Evolutionary conservation across 192 early-diverging fungal genomes (phyloP), one percentile per base, ranked within the genome.

Genomic region (Coemansia sp.): DNA sequence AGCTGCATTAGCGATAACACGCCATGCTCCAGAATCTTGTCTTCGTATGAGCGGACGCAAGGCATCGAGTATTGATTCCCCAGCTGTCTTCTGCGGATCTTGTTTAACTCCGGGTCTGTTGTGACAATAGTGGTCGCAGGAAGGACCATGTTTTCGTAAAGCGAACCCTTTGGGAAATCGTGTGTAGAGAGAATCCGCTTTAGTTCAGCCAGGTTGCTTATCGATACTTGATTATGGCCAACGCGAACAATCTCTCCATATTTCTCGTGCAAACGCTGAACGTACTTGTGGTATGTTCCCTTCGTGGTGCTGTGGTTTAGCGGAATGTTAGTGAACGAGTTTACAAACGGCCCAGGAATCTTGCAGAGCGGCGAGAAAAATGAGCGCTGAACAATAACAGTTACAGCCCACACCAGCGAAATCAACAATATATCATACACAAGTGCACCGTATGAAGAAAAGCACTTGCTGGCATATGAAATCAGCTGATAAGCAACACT

Each of bases 171-270:
- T 43, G 30, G 65, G 20, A 70, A 84, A 1, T 20, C 35, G 61
- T 84, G 82, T 23, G 77, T 67, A 3, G 78, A 56, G 0, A 80
- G 61, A 2, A 84, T 64, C 8, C 59, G 58, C 13, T 71, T 70
- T 4, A 71, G 33, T 23, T 74, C 67, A 6, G 34, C 16, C 3
- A 56, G 48, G 52, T 65, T 66, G 53, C 63, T 35, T 2, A 84
- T 33, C 2, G 76, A 74, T 37, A 80, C 69, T 28, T 70, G 62
- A 64, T 65, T 63, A n/a, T 34, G 39, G 28, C 74, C 74, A 0
- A 81, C 48, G 21, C 82, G 78, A 9, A 81, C 78, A 10, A 81
- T 21, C 18, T 71, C 53, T 18, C 82, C 78, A 30, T 81, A 84
- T 15, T 67, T 9, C 4, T 25, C 58, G 51, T 84, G 82, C 18